Evolutionary conservation across 1,284 basidiomycete species (phyloP), one percentile per base, ranked within the genome.

Genomic region (Ustilago hordei): DNA sequence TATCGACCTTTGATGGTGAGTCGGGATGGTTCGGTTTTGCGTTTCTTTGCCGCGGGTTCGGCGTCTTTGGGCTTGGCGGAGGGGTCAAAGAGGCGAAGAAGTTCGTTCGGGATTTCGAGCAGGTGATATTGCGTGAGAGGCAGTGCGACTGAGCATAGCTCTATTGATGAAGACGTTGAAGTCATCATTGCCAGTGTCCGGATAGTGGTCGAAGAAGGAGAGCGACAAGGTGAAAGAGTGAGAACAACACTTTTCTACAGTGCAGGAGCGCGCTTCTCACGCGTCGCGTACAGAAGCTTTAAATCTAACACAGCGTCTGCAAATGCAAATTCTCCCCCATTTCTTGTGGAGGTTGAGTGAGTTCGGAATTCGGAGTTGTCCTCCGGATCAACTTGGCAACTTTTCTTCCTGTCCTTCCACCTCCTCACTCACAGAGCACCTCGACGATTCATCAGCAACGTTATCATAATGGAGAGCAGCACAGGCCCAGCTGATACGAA

Each of bases 1-100:
- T 80, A 69, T 34, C 83, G 64, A 0, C 84, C 84, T 31, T 84
- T 84, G 66, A 85, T 81, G 1, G 71, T 78, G 32, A 85, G 79
- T 31, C 71, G 65, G 28, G 59, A 43, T 4, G 55, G 54, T 4
- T 56, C 41, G 34, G 55, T 41, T 55, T 64, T 69, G 53, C 63
- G 60, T 45, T 64, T 77, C 60, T 77, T 77, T 12, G 64, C 28
- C 31, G 64, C 56, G n/a, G 64, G 62, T 34, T 67, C 60, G 8
- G 43, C 39, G 17, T 68, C 64, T 35, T 60, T 58, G 3, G 32
- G 55, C 6, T 71, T 61, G 28, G 62, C 19, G 5, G 60, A 41
- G 31, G 66, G 50, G n/a, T 73, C 65, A 19, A 78, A 72, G 41
- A 70, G 64, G 31, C 64, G 63, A 23, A 80, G 61, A 11, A 82